A percentile compares a stretch with the other conserved stretches of the same genome.
These are phyloP conservation scores for Rubroboletus satanas DNA, from an alignment of 768 basidiomycete species.

Conservation along the genomic window DNA sequence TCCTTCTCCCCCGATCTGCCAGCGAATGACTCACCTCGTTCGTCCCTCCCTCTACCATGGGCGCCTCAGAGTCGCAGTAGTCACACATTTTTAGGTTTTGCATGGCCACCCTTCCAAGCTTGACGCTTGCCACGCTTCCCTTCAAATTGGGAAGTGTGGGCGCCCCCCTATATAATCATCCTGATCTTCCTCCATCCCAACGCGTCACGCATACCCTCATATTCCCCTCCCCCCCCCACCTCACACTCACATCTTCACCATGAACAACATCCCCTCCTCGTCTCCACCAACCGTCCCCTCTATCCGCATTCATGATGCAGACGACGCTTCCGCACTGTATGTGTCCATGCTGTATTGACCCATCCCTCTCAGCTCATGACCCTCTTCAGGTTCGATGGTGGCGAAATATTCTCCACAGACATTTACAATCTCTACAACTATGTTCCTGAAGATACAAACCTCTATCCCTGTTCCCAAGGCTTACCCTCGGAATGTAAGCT, in stretches of 20 bases:
- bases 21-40: conserved; percentile 1
- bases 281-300: conserved; percentile 11
- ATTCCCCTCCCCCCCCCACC: background rate
- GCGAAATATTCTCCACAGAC: background rate
- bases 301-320: conserved; percentile 14
- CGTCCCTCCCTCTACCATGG: background rate
- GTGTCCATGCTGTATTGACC: conserved; percentile 5
- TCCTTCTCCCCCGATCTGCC: background rate
- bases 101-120: background rate
- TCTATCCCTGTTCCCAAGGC: conserved; percentile 1
- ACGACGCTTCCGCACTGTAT: conserved; percentile 13
- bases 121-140: conserved; percentile 12
- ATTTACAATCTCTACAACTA: background rate
- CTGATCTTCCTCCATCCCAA: background rate
- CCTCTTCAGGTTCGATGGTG: conserved; percentile 6
- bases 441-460: background rate
- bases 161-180: conserved; percentile 20
- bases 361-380: conserved; percentile 7
- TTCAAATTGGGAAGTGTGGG: conserved; percentile 5
- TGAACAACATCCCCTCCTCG: conserved; percentile 6
- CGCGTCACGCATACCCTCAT: conserved; percentile 10
- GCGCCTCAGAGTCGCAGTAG: conserved; percentile 9
- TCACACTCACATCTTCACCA: background rate
- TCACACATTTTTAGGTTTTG: background rate
- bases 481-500: conserved; percentile 7